phyloP scores from a whole-genome alignment of 345 rosid species.

The Boechera divaricarpa region DNA sequence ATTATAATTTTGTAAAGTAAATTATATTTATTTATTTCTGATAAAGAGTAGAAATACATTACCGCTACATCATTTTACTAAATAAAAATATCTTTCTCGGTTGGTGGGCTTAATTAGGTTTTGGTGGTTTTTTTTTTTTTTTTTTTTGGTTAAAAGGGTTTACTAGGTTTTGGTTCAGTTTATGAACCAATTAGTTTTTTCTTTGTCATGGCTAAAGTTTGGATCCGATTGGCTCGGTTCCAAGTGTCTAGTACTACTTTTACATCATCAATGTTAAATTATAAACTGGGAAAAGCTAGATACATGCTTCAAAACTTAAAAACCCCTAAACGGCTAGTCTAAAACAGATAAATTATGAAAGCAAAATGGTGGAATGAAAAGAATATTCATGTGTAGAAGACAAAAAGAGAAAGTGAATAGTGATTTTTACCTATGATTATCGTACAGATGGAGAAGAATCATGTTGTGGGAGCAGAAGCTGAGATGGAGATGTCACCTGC shows the following conservation, averaged over 20 bases:
- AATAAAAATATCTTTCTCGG: neutral
- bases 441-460: conserved; percentile 34
- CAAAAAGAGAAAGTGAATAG: neutral
- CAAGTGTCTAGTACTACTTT: conserved; percentile 12
- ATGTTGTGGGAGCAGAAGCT: neutral
- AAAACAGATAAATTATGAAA: neutral
- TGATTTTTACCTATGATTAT: conserved; percentile 10
- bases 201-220: conserved; percentile 14
- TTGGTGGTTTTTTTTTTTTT: neutral
- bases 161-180: conserved; percentile 1
- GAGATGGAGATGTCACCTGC: conserved; percentile 34
- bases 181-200: neutral
- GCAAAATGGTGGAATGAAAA: neutral
- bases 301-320: neutral
- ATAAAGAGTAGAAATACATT: neutral
- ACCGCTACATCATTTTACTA: neutral
- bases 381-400: neutral
- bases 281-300: neutral
- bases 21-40: too few species aligned
- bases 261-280: neutral
- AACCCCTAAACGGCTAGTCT: neutral
- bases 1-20: neutral
- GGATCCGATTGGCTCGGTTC: conserved; percentile 5
- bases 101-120: neutral
- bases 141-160: too few species aligned